Percentiles rank a stretch among this genome's conserved stretches.
phyloP scores from a whole-genome alignment of 1,284 basidiomycete species.

The Malassezia nana region DNA sequence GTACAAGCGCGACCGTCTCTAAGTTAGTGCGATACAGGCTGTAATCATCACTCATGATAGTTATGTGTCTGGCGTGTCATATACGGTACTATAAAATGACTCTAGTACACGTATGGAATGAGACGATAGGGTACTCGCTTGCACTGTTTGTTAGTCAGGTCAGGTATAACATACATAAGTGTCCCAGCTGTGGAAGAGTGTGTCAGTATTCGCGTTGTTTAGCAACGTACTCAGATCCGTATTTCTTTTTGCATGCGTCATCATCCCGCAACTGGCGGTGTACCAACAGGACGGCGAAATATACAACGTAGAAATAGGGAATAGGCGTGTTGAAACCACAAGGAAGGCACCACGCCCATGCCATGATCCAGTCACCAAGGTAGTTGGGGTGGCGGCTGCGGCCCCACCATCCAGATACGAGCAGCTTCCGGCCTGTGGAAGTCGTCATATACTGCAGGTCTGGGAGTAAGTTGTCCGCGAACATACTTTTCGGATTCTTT shows the following conservation, averaged over 20 bases:
- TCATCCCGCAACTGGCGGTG: conserved; percentile 88
- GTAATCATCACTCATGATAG: conserved; percentile 6
- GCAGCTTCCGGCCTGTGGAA: conserved; percentile 72
- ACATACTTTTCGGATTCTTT: conserved; percentile 70
- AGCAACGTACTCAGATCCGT: conserved; percentile 64
- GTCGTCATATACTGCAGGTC: conserved; percentile 74
- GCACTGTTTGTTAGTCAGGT: conserved; percentile 16
- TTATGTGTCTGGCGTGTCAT: not conserved
- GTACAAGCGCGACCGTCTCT: conserved; percentile 44
- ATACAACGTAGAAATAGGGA: conserved; percentile 84
- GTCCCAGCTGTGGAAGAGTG: conserved; percentile 16
- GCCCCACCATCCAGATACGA: conserved; percentile 98
- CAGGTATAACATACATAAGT: conserved; percentile 15
- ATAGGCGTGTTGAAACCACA: conserved; percentile 83
- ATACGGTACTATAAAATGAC: not conserved
- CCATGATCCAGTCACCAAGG: conserved; percentile 74
- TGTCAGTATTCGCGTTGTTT: conserved; percentile 55
- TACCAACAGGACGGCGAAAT: conserved; percentile 79
- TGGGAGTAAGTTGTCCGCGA: conserved; percentile 18
- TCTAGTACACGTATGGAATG: conserved; percentile 70
- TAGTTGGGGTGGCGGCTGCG: conserved; percentile 71
- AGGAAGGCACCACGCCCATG: conserved; percentile 83
- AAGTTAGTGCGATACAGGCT: conserved; percentile 1
- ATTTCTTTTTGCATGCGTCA: conserved; percentile 67
- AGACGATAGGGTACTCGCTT: conserved; percentile 68